Base-by-base conservation (phyloP, 805 yeast genomes). In the Cyberlindnera lachancei region DNA sequence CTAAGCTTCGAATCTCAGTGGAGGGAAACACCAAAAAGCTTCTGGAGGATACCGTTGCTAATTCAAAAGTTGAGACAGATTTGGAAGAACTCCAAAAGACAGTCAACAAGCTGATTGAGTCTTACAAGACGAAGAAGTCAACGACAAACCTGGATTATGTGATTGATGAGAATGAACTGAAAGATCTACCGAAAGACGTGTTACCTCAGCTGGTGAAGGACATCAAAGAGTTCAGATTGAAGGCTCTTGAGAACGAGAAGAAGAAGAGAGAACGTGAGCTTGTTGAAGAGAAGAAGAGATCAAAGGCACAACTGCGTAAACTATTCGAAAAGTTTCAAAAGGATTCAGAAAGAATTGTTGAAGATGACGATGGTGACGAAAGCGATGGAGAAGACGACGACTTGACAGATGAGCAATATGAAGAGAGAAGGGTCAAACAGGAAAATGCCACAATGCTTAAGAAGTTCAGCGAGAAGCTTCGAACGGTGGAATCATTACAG, bases 151-250 rank as follows among this genome's bases (percentile, higher is more conserved):
- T 43, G 22, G 56, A 48, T 20, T 77, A 78, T 47, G 63, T 66
- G 33, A 70, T 78, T 20, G 80, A 78, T 46, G 61, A 65, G n/a
- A 56, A 59, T 28, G 83, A 76, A 44, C 50, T 78, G 33, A 56
- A 63, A 11, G 83, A 73, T 41, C 68, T 77, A 4, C 82, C 84
- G 3, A 52, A 56, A 16, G 68, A 69, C 17, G 58, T 71, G 60
- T 52, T 68, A 27, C 77, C 73, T 15, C 58, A 56, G n/a, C 69
- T 76, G 23, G 66, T 62, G 14, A 62, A 63, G 34, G 74, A 71
- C 36, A 67, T 78, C 35, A 60, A 74, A 36, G 69, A 66, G 38
- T 78, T 78, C 47, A 55, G 84, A 45, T 58, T 75, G 15, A 66
- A 64, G 26, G 78, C 76, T 18, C 46, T 74, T 32, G 64, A 64